phyloP scores from a whole-genome alignment of 176 grass and related monocot species.

The Lolium rigidum region DNA sequence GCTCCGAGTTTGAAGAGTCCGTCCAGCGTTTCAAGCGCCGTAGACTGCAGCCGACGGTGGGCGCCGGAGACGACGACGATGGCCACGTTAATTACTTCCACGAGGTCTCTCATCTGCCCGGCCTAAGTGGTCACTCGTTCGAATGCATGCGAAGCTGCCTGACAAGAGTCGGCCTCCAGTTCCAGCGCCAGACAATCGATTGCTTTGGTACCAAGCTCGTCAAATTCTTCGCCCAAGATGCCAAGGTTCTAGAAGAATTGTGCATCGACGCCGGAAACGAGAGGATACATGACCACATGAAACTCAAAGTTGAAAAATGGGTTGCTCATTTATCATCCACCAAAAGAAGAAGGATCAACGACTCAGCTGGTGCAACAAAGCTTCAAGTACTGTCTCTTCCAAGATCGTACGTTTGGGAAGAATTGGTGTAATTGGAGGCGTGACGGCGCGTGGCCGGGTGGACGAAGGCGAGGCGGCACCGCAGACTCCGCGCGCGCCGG shows the following conservation, averaged over 20 bases:
- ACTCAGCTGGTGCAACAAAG: background rate
- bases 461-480: no score
- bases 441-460: no score
- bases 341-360: background rate
- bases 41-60: background rate
- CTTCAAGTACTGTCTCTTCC: background rate
- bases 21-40: background rate
- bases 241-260: background rate
- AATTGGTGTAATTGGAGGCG: no score
- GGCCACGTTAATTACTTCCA: background rate
- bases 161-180: background rate
- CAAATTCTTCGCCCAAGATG: conserved; percentile 18
- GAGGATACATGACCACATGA: background rate
- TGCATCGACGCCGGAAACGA: background rate
- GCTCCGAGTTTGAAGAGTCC: background rate
- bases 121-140: background rate
- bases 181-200: background rate
- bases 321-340: background rate
- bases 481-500: no score
- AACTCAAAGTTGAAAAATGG: background rate
- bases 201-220: conserved; percentile 9
- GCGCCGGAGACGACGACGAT: background rate
- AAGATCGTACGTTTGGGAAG: no score
- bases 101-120: background rate
- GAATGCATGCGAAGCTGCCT: background rate